These are phyloP conservation scores for Erysiphe pulchra DNA, from an alignment of 2,329 filamentous ascomycete species.

Conservation along the genomic window DNA sequence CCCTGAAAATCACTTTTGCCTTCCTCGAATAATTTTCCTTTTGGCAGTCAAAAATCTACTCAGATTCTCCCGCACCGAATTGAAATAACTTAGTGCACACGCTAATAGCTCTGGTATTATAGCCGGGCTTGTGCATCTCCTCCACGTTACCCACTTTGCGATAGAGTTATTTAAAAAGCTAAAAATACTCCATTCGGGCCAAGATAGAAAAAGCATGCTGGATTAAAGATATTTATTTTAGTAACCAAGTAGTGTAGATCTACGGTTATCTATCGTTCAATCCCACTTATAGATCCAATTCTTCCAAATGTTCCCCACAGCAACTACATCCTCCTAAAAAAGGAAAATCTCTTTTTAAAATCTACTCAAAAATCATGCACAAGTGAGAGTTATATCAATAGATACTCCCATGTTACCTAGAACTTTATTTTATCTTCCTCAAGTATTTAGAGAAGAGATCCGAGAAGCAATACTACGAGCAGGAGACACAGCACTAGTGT, in stretches of 20 bases:
- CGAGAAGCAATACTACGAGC: neutral
- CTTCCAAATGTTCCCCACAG: neutral
- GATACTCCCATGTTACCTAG: neutral
- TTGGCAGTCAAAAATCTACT: neutral
- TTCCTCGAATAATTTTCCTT: neutral
- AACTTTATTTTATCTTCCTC: neutral
- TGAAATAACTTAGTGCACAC: neutral
- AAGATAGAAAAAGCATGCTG: too few species aligned
- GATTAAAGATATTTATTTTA: too few species aligned
- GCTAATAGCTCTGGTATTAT: neutral
- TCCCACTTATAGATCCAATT: neutral
- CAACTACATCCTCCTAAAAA: neutral
- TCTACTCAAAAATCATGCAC: neutral
- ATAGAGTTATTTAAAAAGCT: too few species aligned
- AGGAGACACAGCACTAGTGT: neutral
- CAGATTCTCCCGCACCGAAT: neutral
- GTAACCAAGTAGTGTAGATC: neutral
- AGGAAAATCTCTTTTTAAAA: neutral
- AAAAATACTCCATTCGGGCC: too few species aligned
- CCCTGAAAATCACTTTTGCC: neutral
- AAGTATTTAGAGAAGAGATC: neutral
- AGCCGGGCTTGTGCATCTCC: neutral
- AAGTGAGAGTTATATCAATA: neutral
- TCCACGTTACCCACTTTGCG: neutral
- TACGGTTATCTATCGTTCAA: neutral